phyloP scores from a whole-genome alignment of 148 eudicot species.

The Fallopia convolvulus region DNA sequence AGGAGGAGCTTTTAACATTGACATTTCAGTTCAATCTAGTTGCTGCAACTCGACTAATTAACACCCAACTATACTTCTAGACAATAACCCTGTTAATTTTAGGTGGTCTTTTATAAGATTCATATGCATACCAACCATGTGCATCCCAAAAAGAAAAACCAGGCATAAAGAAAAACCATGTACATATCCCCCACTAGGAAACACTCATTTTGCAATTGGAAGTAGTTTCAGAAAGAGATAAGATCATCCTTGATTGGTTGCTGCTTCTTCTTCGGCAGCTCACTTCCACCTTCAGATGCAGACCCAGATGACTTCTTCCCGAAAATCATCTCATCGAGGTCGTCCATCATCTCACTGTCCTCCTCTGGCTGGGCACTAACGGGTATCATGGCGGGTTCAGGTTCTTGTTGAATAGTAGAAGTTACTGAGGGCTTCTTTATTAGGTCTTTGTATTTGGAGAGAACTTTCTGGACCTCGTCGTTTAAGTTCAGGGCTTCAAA shows the following conservation, averaged over 20 bases:
- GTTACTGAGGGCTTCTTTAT: conserved; percentile 45
- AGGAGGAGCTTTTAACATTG: too few species aligned
- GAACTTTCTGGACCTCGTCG: conserved; percentile 78
- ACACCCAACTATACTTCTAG: background rate
- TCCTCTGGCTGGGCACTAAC: conserved; percentile 90
- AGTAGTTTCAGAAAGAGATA: conserved; percentile 37
- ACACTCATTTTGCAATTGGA: background rate
- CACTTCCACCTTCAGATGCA: conserved; percentile 38
- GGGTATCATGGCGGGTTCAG: conserved; percentile 81
- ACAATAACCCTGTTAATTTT: background rate
- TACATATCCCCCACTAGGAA: background rate
- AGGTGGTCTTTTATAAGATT: background rate
- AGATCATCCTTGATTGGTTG: conserved; percentile 69
- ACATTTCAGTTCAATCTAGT: too few species aligned
- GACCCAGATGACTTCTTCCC: conserved; percentile 57
- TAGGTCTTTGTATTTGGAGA: conserved; percentile 72
- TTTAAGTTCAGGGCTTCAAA: conserved; percentile 93
- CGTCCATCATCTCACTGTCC: conserved; percentile 85
- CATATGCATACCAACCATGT: background rate
- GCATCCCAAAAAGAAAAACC: background rate
- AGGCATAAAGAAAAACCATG: background rate
- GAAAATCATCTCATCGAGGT: conserved; percentile 94
- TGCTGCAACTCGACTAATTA: background rate
- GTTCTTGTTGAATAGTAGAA: conserved; percentile 28
- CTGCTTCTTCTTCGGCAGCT: conserved; percentile 44